Evolutionary conservation across 148 eudicot species (phyloP), one percentile per base, ranked within the genome.

Genomic region (Chenopodium formosanum): DNA sequence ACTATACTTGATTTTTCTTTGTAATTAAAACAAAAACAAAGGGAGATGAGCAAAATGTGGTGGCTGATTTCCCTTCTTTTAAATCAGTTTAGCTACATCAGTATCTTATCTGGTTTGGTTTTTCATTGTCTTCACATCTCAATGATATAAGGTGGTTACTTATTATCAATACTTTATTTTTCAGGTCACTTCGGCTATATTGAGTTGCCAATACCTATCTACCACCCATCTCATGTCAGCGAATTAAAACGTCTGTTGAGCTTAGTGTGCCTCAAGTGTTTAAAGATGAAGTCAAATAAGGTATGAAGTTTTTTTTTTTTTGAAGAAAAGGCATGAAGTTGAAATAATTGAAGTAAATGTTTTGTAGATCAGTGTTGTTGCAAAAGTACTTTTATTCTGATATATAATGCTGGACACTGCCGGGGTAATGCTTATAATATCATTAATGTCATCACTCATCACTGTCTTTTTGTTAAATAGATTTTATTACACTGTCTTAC

Each of bases 171-270:
- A 17, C 8, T 20, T 67, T 86, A 40, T 86, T 89, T 89, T 84
- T 89, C 91, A 90, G 97, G 92, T 50, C 97, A 93, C 84, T 91
- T 92, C 62, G 91, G 94, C 52, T 91, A 89, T 76, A 89, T 94
- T 63, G 91, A 90, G 73, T 76, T 94, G 32, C 98, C 98, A 4
- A 86, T 92, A 73, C 92, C 95, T 19, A 86, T 94, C 5, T 94
- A 90, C 82, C 98, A 94, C 82, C 98, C 98, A 20, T 90, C 91
- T 46, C 98, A 94, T 84, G 77, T 94, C 74, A 79, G 82, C 80
- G 98, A 94, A 77, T 81, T 94, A 74, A 93, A 85, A 74, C 85
- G 84, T 46, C 60, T 94, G 87, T 75, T 92, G 58, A 82, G 90
- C 75, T 47, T 84, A 66, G 10, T 94, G 29, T 94, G 97, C 78